These are phyloP conservation scores for Poterioochromonas sp. DNA, from an alignment of 352 stramenopile species.

Conservation along the genomic window DNA sequence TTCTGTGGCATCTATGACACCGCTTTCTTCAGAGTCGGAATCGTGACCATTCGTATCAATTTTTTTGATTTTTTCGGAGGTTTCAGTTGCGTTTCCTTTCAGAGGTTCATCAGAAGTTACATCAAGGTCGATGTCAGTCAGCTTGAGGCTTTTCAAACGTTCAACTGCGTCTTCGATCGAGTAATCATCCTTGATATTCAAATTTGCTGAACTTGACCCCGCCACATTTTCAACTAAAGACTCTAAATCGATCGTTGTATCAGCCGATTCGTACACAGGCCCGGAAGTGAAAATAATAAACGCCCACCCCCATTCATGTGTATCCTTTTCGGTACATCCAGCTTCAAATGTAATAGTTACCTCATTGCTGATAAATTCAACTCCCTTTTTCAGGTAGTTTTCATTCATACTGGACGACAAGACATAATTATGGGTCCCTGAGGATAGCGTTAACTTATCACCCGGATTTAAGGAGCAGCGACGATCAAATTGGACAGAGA, in stretches of 20 bases:
- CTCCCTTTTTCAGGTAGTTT: neutral
- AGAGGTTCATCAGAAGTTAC: too few species aligned
- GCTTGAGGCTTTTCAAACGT: too few species aligned
- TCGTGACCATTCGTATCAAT: too few species aligned
- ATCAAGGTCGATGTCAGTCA: too few species aligned
- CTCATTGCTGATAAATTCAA: neutral
- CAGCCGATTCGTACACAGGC: neutral
- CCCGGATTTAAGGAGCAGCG: neutral
- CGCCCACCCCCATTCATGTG: conserved; percentile 11
- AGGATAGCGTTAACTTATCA: neutral
- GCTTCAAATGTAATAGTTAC: neutral
- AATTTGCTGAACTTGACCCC: too few species aligned
- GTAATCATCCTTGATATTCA: too few species aligned
- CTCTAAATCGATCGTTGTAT: neutral
- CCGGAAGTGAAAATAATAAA: neutral
- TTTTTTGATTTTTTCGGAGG: too few species aligned
- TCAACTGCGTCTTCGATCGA: too few species aligned
- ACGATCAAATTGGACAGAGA: neutral
- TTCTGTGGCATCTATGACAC: neutral
- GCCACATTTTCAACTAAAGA: neutral
- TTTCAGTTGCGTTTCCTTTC: too few species aligned
- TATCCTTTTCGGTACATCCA: neutral
- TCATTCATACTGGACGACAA: neutral
- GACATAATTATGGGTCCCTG: neutral
- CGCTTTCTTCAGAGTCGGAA: neutral